Conservation (phyloP, 495 filamentous ascomycete species). For the Podospora fimiseda region DNA sequence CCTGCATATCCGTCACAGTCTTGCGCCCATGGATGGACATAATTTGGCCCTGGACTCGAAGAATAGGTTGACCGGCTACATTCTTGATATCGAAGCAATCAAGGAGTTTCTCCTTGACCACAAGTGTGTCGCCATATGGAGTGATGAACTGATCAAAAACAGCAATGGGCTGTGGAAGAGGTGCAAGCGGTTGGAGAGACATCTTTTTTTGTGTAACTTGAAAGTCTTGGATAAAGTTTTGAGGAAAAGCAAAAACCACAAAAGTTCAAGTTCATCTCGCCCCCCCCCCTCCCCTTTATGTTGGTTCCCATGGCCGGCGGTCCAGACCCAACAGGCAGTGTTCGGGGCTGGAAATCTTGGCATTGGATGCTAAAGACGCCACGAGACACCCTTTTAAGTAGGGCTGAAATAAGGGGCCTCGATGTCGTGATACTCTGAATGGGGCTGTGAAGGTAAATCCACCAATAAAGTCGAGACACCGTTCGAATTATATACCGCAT, state of each 20-base stretch:
- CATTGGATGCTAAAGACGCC: background rate
- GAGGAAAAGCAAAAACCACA: too few relatives aligned
- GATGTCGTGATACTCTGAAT: background rate
- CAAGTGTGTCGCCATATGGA: constrained; percentile 38
- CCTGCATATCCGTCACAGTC: constrained; percentile 38
- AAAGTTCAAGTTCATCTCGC: too few relatives aligned
- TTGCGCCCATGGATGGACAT: constrained; percentile 36
- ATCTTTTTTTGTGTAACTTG: constrained; percentile 5
- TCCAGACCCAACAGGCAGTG: background rate
- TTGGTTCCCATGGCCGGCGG: too few relatives aligned
- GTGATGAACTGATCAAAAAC: constrained; percentile 46
- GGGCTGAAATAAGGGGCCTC: background rate
- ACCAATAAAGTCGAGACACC: background rate
- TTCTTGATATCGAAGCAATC: constrained; percentile 52
- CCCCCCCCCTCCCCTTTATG: too few relatives aligned
- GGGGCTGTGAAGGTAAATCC: background rate
- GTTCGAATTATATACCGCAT: background rate
- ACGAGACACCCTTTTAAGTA: background rate
- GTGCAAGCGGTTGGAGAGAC: constrained; percentile 23
- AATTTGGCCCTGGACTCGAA: constrained; percentile 48
- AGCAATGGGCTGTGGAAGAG: constrained; percentile 35
- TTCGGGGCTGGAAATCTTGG: background rate
- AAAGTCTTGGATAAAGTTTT: too few relatives aligned
- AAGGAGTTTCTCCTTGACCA: constrained; percentile 50
- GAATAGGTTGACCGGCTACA: constrained; percentile 37